phyloP scores from a whole-genome alignment of 495 filamentous ascomycete species.

The Penicillium argentinense region DNA sequence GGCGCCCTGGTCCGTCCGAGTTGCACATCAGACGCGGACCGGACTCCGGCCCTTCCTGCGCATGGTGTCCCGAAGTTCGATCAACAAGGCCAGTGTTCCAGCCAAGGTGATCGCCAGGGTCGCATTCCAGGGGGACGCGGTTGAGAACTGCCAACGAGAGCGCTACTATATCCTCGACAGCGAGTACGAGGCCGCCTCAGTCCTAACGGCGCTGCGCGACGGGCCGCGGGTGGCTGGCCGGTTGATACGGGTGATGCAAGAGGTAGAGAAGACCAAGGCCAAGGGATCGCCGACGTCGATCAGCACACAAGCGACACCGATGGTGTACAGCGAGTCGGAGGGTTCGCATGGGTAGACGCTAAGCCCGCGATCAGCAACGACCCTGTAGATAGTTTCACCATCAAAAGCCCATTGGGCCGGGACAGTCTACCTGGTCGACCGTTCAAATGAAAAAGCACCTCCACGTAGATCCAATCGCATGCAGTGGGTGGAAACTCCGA shows the following conservation, averaged over 20 bases:
- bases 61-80: conserved; percentile 40
- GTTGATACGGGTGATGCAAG: conserved; percentile 36
- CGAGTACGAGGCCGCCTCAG: conserved; percentile 44
- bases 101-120: conserved; percentile 42
- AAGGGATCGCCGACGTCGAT: conserved; percentile 29
- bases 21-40: conserved; percentile 38
- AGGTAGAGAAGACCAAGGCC: conserved; percentile 27
- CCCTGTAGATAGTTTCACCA: conserved; percentile 4
- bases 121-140: conserved; percentile 36
- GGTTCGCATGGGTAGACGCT: too few relatives aligned
- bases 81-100: conserved; percentile 42
- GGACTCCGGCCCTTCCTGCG: conserved; percentile 38
- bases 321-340: background rate
- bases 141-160: conserved; percentile 36
- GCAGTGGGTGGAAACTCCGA: too few relatives aligned
- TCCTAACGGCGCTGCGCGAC: conserved; percentile 35
- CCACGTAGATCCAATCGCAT: too few relatives aligned
- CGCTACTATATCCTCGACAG: conserved; percentile 41
- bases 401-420: background rate
- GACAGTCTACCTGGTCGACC: too few relatives aligned
- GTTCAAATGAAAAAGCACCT: too few relatives aligned
- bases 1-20: conserved; percentile 33
- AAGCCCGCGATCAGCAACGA: background rate
- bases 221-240: conserved; percentile 28
- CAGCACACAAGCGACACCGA: background rate